Evolutionary conservation across 768 basidiomycete species (phyloP).

Genomic region (Pleurotus platypus): DNA sequence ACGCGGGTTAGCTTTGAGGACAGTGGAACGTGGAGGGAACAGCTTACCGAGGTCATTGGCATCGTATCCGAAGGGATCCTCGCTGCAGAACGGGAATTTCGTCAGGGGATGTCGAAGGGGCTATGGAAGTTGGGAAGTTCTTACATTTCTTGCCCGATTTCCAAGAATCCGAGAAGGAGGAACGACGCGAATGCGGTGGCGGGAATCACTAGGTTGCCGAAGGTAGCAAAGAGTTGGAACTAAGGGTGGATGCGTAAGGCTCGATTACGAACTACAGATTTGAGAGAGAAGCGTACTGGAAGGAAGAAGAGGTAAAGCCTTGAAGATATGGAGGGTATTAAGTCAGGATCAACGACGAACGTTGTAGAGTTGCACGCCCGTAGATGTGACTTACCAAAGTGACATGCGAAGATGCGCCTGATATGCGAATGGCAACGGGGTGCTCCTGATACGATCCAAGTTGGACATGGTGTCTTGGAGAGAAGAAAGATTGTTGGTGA

Average conservation of each 20-base stretch:
- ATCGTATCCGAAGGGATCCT: constrained; percentile 69
- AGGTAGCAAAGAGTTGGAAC: constrained; percentile 47
- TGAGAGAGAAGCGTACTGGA: constrained; percentile 33
- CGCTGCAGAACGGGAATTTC: constrained; percentile 28
- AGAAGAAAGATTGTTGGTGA: constrained; percentile 38
- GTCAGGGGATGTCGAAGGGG: neutral
- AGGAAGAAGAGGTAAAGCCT: constrained; percentile 34
- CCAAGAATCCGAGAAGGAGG: constrained; percentile 63
- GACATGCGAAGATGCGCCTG: constrained; percentile 64
- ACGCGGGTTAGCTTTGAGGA: too few species aligned
- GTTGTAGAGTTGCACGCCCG: too few species aligned
- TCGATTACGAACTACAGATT: constrained; percentile 18
- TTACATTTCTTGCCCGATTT: constrained; percentile 66
- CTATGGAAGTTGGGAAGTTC: constrained; percentile 7
- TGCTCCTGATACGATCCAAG: constrained; percentile 60
- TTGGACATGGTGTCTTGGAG: constrained; percentile 58
- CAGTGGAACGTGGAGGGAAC: neutral
- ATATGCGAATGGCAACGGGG: constrained; percentile 67
- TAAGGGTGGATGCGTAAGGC: constrained; percentile 14
- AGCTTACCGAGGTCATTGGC: constrained; percentile 57
- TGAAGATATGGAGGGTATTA: neutral
- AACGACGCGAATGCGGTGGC: constrained; percentile 62
- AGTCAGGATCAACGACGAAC: too few species aligned
- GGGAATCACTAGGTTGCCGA: constrained; percentile 54
- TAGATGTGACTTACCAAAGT: constrained; percentile 39